Base-by-base conservation (phyloP, 495 filamentous ascomycete species). In the Ramalina peruviana region DNA sequence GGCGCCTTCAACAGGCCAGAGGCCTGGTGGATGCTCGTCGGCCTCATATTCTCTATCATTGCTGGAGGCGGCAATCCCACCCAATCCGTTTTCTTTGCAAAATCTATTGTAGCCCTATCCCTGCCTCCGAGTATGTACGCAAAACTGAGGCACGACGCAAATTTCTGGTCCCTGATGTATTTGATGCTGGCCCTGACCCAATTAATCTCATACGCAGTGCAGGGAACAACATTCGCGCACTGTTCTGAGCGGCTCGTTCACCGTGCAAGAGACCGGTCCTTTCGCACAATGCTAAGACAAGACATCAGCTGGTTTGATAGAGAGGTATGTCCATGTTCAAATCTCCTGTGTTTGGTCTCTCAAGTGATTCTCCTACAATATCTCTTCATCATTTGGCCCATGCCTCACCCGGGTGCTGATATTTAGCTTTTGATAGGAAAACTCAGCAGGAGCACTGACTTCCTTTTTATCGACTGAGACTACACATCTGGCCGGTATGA, bases 131-230 rank as follows among this genome's bases (percentile, higher is more conserved):
- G 38, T 4, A 36, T 67, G 58, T 76, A 65, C 51, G 71, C 36
- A 39, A 62, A 72, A 52, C 63, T 93, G 36, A 73, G 81, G 43
- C 70, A 73, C 3, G 78, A 85, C 39, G 79, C 79, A 39, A 79
- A 92, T 54, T 97, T 96, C 65, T 98, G 92, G 90, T 79, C 77
- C 36, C 62, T 81, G 50, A 95, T 98, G 88, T 98, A 92, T 62
- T 74, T 97, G 20, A 88, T 96, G 76, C 76, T 95, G n/a, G 92
- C 84, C 15, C 62, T 94, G 41, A 74, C 80, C 26, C 78, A 84
- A 59, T 79, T 94, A 52, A 60, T 90, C 45, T 75, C 79, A 2
- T 84, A 84, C 55, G 67, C 72, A 33, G 59, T 58, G 36, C 83
- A 90, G 55, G 89, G 87, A 37, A 52, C 85, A 19, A 71, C 78